Percentiles rank a stretch among this genome's conserved stretches.
phyloP scores from a whole-genome alignment of 371 early-diverging fungal genomes.

The Circinella umbellata region DNA sequence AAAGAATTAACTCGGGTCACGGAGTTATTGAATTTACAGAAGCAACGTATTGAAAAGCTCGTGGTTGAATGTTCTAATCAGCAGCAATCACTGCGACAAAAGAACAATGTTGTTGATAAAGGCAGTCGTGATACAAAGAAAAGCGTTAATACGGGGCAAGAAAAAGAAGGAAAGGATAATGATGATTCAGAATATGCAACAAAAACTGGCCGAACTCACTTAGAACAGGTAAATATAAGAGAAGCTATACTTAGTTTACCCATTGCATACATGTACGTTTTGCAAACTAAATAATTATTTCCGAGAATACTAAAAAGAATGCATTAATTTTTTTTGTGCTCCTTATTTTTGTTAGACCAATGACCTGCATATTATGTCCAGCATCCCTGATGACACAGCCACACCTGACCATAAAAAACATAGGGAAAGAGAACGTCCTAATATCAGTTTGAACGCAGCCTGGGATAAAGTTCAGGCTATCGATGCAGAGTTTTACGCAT shows the following conservation, averaged over 20 bases:
- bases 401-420: background rate
- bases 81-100: background rate
- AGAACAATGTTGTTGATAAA: background rate
- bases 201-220: background rate
- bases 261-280: too few relatives aligned
- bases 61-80: background rate
- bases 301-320: background rate
- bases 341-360: background rate
- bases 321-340: background rate
- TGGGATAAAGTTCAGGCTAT: background rate
- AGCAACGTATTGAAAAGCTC: slow-evolving; percentile 1
- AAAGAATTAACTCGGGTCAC: background rate
- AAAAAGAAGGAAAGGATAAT: background rate
- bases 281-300: too few relatives aligned
- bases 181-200: background rate
- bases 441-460: background rate
- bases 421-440: background rate
- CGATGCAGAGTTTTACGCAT: background rate
- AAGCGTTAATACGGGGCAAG: background rate
- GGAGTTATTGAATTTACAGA: background rate
- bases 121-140: too few relatives aligned
- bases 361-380: background rate
- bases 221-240: background rate
- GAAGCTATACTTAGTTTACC: too few relatives aligned
- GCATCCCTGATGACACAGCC: background rate